Evolutionary conservation across 2,329 filamentous ascomycete genomes (phyloP).

Genomic region (Dothiorella sarmentorum): DNA sequence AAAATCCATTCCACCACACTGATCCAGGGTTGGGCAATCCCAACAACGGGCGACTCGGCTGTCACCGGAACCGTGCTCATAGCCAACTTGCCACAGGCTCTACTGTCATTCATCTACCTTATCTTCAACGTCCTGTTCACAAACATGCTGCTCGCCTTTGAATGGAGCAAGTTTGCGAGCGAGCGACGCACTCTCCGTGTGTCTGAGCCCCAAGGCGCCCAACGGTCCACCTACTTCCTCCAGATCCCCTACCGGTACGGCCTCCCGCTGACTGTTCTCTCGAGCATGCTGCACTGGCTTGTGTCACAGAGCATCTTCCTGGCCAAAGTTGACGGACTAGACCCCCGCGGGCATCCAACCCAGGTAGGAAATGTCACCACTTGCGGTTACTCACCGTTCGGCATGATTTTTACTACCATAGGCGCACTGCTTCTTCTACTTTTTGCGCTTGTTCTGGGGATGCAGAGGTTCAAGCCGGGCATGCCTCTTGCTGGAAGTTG

Average conservation of each 20-base stretch:
- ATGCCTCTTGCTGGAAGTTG: conserved; percentile 23
- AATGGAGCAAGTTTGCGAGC: conserved; percentile 38
- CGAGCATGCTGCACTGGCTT: background rate
- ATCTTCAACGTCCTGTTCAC: conserved; percentile 47
- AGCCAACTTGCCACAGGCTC: conserved; percentile 21
- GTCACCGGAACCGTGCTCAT: background rate
- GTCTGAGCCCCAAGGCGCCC: background rate
- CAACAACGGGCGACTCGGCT: background rate
- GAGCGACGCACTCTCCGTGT: background rate
- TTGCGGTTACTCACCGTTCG: background rate
- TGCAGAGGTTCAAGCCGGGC: conserved; percentile 15
- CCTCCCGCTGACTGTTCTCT: background rate
- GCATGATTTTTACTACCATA: background rate
- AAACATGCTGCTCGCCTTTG: conserved; percentile 44
- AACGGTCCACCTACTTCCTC: background rate
- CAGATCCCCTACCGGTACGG: background rate
- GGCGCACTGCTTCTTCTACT: background rate
- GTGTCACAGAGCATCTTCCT: background rate
- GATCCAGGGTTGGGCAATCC: background rate
- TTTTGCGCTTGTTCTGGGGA: background rate
- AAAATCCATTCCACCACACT: background rate
- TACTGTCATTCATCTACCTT: conserved; percentile 47
- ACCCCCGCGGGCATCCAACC: background rate
- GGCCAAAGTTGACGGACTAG: background rate
- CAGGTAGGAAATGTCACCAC: background rate